Evolutionary conservation across 83 land plant species (phyloP).

Genomic region (Diphasiastrum complanatum): DNA sequence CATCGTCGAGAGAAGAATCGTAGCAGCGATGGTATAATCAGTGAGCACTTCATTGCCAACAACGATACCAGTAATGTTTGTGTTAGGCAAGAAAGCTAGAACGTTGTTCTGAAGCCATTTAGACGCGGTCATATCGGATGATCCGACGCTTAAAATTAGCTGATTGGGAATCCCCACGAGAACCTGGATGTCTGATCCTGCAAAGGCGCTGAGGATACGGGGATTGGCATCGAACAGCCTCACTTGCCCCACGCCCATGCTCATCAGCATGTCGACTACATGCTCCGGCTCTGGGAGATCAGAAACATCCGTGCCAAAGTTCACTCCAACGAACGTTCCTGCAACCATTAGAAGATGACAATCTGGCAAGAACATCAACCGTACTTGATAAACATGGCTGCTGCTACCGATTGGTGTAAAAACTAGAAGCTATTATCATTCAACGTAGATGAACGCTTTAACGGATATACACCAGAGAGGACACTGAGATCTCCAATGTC

Average conservation of each 20-base stretch:
- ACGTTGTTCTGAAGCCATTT: conserved; percentile 69
- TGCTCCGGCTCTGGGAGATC: conserved; percentile 63
- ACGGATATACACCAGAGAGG: too few relatives aligned
- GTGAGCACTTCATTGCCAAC: conserved; percentile 84
- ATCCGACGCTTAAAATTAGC: conserved; percentile 56
- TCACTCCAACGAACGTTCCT: conserved; percentile 74
- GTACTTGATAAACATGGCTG: too few relatives aligned
- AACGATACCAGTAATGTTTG: conserved; percentile 68
- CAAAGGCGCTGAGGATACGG: conserved; percentile 62
- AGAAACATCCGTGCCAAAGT: conserved; percentile 59
- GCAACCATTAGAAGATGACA: too few relatives aligned
- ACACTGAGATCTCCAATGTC: too few relatives aligned
- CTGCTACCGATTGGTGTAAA: too few relatives aligned
- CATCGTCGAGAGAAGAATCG: conserved; percentile 58
- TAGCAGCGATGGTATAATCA: conserved; percentile 49
- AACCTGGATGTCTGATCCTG: conserved; percentile 60
- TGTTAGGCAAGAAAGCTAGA: conserved; percentile 49
- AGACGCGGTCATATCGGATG: conserved; percentile 59
- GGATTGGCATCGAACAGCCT: conserved; percentile 73
- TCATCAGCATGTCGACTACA: conserved; percentile 61
- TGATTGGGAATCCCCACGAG: conserved; percentile 68
- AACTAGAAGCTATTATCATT: too few relatives aligned
- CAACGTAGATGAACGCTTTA: too few relatives aligned
- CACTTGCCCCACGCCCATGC: conserved; percentile 47
- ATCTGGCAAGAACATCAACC: too few relatives aligned